phyloP scores from a whole-genome alignment of 805 yeast species.

The Soucietia sequanensis region DNA sequence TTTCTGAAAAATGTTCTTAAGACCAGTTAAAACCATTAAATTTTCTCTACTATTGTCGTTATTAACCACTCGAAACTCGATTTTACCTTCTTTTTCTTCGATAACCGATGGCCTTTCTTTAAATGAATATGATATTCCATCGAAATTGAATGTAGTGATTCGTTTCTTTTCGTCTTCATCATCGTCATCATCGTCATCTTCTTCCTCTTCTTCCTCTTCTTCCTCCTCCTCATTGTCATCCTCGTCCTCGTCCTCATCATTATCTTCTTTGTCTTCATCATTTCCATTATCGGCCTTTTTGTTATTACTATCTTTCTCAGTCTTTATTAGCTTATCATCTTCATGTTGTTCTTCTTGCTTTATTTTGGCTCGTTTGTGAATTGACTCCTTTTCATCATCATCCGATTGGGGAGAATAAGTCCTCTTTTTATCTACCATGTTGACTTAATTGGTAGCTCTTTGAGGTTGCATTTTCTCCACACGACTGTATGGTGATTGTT shows the following conservation, averaged over 20 bases:
- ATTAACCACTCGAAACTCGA: constrained; percentile 94
- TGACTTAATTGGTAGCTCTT: neutral
- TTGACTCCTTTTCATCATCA: constrained; percentile 25
- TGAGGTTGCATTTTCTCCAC: neutral
- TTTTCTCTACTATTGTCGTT: constrained; percentile 87
- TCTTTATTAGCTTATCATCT: constrained; percentile 16
- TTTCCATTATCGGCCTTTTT: constrained; percentile 25
- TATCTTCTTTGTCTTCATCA: constrained; percentile 21
- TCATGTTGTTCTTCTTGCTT: constrained; percentile 16
- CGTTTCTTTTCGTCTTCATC: constrained; percentile 43
- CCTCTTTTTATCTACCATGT: constrained; percentile 37
- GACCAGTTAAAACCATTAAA: constrained; percentile 88
- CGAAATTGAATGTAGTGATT: constrained; percentile 57
- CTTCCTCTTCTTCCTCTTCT: constrained; percentile 37
- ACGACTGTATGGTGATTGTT: too few relatives aligned
- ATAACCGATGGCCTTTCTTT: constrained; percentile 92
- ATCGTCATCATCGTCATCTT: constrained; percentile 44
- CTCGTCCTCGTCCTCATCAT: constrained; percentile 14
- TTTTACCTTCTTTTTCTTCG: constrained; percentile 90
- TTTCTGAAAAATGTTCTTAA: constrained; percentile 93
- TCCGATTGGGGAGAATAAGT: constrained; percentile 21
- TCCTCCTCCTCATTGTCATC: constrained; percentile 27
- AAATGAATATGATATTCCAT: constrained; percentile 77
- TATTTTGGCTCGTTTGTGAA: constrained; percentile 20
- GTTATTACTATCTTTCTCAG: constrained; percentile 14